Base-by-base conservation (phyloP, 345 rosid species). In the Boechera retrofracta region DNA sequence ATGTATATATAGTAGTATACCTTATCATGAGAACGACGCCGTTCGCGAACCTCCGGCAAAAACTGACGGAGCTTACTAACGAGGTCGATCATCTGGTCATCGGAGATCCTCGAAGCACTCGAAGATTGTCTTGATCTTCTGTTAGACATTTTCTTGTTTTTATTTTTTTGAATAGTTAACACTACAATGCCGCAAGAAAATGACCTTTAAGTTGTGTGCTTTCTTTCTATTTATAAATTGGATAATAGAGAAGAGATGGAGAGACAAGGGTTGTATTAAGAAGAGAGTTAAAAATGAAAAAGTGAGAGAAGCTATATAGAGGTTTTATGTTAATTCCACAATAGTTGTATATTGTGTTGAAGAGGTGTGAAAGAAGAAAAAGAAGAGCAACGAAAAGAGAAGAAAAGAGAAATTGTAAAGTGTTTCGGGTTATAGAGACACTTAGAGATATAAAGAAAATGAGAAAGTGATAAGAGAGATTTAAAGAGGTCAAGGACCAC, bases 31-130 rank as follows among this genome's bases (percentile, higher is more conserved):
- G 93, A 85, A 73, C 93, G 89, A 71, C 89, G 83, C 51, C 90
- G 77, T 52, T 77, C 74, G n/a, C 87, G 87, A 68, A 88, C 76
- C 85, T 88, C 96, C 58, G 98, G 98, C 64, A 91, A 83, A 58
- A 89, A 88, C 41, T 83, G 98, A 49, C 88, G 98, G 71, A 93
- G 79, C 83, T 91, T 88, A 64, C 89, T 74, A 13, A 91, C 87
- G 31, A 93, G 92, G 47, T 91, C 91, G 72, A 82, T 80, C 73
- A 93, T 93, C 80, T 91, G 98, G 54, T 93, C 97, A 47, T 93
- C 96, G 8, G 81, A 71, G 82, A 93, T 88, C 53, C 87, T 80
- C 0, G 88, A 74, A 71, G 65, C 81, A 67, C 26, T 78, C 31
- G 85, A 82, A 32, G 94, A 76, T 58, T 89, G 91, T 67, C 90